These are phyloP conservation scores for Astrothelium subdiscretum DNA, from an alignment of 495 filamentous ascomycete genomes.

Conservation along the genomic window DNA sequence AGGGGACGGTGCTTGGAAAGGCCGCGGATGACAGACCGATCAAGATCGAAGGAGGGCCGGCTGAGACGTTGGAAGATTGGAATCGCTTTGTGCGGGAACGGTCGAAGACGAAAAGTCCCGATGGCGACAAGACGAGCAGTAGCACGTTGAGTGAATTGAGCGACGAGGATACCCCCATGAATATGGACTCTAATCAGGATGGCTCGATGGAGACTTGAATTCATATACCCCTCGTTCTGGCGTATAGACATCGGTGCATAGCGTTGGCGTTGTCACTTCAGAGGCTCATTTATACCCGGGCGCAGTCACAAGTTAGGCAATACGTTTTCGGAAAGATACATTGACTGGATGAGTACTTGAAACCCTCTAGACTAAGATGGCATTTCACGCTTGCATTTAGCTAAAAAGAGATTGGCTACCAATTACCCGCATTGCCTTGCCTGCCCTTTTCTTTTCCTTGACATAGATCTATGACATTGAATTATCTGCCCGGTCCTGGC, in stretches of 20 bases:
- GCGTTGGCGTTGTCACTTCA: neutral
- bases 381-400: too few relatives aligned
- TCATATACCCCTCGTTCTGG: neutral
- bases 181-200: neutral
- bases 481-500: too few relatives aligned
- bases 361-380: too few relatives aligned
- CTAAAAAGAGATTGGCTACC: too few relatives aligned
- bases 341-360: too few relatives aligned
- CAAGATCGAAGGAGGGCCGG: constrained; percentile 58
- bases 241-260: neutral
- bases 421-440: too few relatives aligned
- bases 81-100: neutral
- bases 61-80: constrained; percentile 60
- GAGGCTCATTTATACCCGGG: neutral
- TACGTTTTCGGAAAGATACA: too few relatives aligned
- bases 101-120: neutral
- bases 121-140: neutral
- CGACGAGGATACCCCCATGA: neutral
- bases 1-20: constrained; percentile 67
- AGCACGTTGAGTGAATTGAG: neutral
- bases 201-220: neutral
- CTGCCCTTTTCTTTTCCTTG: too few relatives aligned
- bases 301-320: neutral
- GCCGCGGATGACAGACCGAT: constrained; percentile 53
- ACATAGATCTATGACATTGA: too few relatives aligned